A percentile compares a stretch with the other conserved stretches of the same genome.
Evolutionary conservation across 2,329 filamentous ascomycete species (phyloP).

Genomic region (Sclerotinia glacialis): DNA sequence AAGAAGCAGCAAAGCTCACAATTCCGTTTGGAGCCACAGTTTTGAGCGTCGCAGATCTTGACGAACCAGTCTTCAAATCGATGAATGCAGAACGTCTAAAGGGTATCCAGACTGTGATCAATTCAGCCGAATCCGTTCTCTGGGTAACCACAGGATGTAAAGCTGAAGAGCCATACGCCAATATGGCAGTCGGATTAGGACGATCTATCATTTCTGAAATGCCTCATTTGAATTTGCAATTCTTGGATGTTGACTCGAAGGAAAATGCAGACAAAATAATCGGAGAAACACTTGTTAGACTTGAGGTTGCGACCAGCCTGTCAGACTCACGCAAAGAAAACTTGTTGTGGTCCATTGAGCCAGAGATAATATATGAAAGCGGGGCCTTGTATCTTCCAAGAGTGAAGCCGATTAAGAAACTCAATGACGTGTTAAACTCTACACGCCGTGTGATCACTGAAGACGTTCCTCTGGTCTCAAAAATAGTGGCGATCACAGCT

Average conservation of each 20-base stretch:
- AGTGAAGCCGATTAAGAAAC: conserved; percentile 18
- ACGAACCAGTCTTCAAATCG: conserved; percentile 32
- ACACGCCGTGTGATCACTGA: conserved; percentile 22
- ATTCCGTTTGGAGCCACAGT: conserved; percentile 20
- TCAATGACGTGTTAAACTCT: conserved; percentile 27
- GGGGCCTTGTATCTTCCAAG: conserved; percentile 25
- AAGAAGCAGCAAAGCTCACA: conserved; percentile 11
- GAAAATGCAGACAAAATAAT: conserved; percentile 22
- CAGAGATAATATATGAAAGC: conserved; percentile 25
- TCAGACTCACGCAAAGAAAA: conserved; percentile 5
- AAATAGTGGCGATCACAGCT: not conserved
- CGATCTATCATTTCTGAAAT: conserved; percentile 27
- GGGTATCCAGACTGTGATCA: conserved; percentile 2
- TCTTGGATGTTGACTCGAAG: conserved; percentile 26
- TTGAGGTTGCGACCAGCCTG: conserved; percentile 8
- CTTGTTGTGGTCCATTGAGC: conserved; percentile 27
- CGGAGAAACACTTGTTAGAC: conserved; percentile 24
- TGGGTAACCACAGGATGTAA: conserved; percentile 27
- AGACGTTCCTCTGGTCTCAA: conserved; percentile 8
- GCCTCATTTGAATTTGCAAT: conserved; percentile 28
- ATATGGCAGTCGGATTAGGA: conserved; percentile 28
- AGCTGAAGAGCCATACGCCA: conserved; percentile 24
- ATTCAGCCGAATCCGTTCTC: conserved; percentile 23
- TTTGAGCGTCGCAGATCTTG: conserved; percentile 36
- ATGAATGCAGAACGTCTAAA: conserved; percentile 8